A percentile compares a stretch with the other conserved stretches of the same genome.
These are phyloP conservation scores for Misopates orontium DNA, from an alignment of 257 asterid species.

Conservation along the genomic window DNA sequence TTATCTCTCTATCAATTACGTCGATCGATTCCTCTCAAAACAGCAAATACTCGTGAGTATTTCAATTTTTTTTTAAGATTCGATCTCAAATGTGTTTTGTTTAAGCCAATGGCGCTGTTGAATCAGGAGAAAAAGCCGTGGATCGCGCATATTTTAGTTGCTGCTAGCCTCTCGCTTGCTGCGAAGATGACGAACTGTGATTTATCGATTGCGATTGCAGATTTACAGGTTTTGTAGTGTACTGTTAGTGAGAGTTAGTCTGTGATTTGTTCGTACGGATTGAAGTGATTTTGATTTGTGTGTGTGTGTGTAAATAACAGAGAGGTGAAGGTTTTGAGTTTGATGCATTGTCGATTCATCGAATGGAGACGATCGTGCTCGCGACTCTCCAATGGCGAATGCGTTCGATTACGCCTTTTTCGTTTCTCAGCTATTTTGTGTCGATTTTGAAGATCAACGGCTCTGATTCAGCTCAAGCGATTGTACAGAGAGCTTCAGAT, in stretches of 20 bases:
- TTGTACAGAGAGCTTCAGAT: slow-evolving; percentile 42
- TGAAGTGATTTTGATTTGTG: neutral
- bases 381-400: slow-evolving; percentile 54
- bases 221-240: slow-evolving; percentile 55
- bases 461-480: slow-evolving; percentile 34
- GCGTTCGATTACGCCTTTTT: slow-evolving; percentile 65
- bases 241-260: too few species aligned
- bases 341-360: slow-evolving; percentile 37
- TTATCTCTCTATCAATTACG: slow-evolving; percentile 59
- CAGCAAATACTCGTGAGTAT: slow-evolving; percentile 48
- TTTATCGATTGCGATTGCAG: slow-evolving; percentile 32
- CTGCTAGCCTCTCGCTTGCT: slow-evolving; percentile 58
- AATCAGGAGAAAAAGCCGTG: slow-evolving; percentile 52
- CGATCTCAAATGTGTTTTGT: neutral
- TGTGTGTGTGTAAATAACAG: slow-evolving; percentile 47
- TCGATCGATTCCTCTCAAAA: slow-evolving; percentile 58
- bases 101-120: neutral
- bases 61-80: slow-evolving; percentile 2
- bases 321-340: slow-evolving; percentile 44
- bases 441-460: slow-evolving; percentile 36
- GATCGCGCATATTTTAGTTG: slow-evolving; percentile 50
- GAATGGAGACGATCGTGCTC: slow-evolving; percentile 58
- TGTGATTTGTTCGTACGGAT: too few species aligned
- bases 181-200: slow-evolving; percentile 54
- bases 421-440: slow-evolving; percentile 48